Conservation (phyloP, 148 eudicot species). For the Persicaria tinctoria region DNA sequence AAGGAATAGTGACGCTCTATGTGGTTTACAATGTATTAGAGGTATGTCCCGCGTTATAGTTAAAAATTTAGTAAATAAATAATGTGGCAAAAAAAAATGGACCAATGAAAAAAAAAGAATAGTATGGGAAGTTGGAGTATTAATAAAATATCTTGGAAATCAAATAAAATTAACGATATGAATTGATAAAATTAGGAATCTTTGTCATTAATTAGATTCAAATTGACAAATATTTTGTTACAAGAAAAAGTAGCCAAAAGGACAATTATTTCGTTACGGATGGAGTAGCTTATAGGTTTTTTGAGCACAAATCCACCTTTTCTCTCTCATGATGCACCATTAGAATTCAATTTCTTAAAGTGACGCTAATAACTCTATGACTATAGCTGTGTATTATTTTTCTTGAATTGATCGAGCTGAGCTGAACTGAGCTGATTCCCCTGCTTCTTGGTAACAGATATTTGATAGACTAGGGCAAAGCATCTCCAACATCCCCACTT, state of each 20-base stretch:
- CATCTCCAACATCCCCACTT: conserved; percentile 17
- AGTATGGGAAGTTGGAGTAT: no score
- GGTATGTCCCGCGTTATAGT: conserved; percentile 37
- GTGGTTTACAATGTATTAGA: conserved; percentile 97
- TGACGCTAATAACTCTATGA: not conserved
- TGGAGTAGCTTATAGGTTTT: not conserved
- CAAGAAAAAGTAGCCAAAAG: no score
- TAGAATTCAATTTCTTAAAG: not conserved
- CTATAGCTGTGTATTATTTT: not conserved
- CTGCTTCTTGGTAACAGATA: conserved; percentile 38
- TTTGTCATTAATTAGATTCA: no score
- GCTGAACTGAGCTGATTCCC: not conserved
- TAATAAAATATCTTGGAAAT: no score
- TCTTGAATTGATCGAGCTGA: not conserved
- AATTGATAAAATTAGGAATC: no score
- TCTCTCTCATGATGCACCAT: not conserved
- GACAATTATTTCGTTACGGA: no score
- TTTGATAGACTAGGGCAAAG: conserved; percentile 95
- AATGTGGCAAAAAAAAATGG: not conserved
- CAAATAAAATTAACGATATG: no score
- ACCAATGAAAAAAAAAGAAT: no score
- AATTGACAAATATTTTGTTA: no score
- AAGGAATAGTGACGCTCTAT: conserved; percentile 87
- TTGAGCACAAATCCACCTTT: not conserved
- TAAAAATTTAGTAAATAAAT: no score